These are phyloP conservation scores for Hippophae tibetana DNA, from an alignment of 306 rosid species.

Conservation along the genomic window DNA sequence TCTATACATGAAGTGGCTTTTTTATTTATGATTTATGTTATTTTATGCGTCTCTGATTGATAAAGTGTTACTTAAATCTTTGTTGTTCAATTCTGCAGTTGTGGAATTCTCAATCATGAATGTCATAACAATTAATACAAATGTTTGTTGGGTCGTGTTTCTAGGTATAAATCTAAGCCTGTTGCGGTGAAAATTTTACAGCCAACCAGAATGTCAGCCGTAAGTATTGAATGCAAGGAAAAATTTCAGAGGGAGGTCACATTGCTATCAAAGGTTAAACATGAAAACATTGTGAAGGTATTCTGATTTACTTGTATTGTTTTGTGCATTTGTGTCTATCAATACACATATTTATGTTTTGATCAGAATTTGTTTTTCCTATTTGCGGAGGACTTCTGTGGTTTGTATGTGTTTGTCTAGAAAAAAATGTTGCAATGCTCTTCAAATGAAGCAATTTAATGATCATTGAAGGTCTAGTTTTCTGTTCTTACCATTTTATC, in stretches of 20 bases:
- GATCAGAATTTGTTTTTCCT: too few relatives aligned
- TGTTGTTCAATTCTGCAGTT: background rate
- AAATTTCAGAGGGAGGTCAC: conserved; percentile 49
- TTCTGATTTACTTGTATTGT: background rate
- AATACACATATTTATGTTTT: too few relatives aligned
- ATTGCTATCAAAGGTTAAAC: conserved; percentile 33
- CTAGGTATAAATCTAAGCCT: conserved; percentile 36
- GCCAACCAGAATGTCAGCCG: conserved; percentile 21
- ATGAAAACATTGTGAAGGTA: conserved; percentile 47
- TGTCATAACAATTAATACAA: conserved; percentile 2
- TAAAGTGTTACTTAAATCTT: too few relatives aligned
- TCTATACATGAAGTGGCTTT: background rate
- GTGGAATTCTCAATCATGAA: background rate
- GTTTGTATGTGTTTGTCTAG: too few relatives aligned
- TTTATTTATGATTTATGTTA: background rate
- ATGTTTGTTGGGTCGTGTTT: conserved; percentile 9
- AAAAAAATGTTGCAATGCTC: too few relatives aligned
- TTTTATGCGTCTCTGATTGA: background rate
- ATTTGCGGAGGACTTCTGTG: too few relatives aligned
- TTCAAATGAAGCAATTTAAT: too few relatives aligned
- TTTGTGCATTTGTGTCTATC: too few relatives aligned
- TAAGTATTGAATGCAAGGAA: conserved; percentile 26
- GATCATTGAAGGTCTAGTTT: too few relatives aligned
- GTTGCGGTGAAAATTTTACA: conserved; percentile 40
- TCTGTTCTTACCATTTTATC: too few relatives aligned